Percentiles rank a stretch among this genome's conserved stretches.
Conservation (phyloP, 2,329 filamentous ascomycete species). For the Emmonsiellopsis sp. region DNA sequence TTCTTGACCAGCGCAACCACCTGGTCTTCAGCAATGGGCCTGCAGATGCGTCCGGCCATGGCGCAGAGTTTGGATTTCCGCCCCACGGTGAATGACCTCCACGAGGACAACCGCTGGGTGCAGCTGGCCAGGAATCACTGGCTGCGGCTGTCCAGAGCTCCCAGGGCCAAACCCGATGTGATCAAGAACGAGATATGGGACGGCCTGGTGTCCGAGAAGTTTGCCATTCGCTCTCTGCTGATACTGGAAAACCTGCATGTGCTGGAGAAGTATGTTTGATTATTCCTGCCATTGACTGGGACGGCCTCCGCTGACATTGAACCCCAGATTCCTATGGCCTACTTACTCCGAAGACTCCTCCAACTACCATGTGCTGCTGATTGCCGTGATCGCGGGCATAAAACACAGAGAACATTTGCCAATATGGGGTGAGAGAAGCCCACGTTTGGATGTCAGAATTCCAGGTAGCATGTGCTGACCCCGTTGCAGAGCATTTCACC, state of each 20-base stretch:
- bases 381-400: conserved; percentile 76
- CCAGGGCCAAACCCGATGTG: conserved; percentile 70
- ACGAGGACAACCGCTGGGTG: conserved; percentile 42
- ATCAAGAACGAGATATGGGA: conserved; percentile 88
- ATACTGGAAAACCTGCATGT: conserved; percentile 84
- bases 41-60: conserved; percentile 45
- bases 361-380: conserved; percentile 81
- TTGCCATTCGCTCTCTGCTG: conserved; percentile 67
- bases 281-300: neutral
- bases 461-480: neutral
- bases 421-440: conserved; percentile 60
- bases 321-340: conserved; percentile 77
- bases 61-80: conserved; percentile 42
- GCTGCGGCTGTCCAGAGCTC: conserved; percentile 62
- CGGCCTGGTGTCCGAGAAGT: conserved; percentile 69
- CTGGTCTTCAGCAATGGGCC: conserved; percentile 23
- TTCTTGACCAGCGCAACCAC: neutral
- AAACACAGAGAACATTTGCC: conserved; percentile 81
- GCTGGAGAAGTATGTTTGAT: conserved; percentile 58
- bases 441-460: neutral
- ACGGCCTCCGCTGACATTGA: conserved; percentile 12
- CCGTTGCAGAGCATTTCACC: conserved; percentile 50
- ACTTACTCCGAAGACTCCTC: conserved; percentile 81
- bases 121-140: conserved; percentile 76
- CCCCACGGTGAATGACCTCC: conserved; percentile 35